Evolutionary conservation across 441 rosid species (phyloP), one percentile per base, ranked within the genome.

Genomic region (Euphorbia corollata): DNA sequence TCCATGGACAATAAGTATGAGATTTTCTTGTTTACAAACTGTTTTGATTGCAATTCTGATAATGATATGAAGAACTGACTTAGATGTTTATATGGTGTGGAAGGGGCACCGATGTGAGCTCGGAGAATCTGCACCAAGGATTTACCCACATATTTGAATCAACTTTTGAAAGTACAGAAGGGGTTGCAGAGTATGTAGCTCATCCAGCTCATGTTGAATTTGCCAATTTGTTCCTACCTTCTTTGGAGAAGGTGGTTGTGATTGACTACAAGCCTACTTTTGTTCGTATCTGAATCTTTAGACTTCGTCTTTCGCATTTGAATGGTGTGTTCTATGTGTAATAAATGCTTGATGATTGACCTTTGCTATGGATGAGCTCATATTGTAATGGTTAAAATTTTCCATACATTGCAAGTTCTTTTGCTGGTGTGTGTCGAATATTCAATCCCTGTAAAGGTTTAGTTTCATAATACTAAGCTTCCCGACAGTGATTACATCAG

Each of bases 51-150:
- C 23, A 18, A 6, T 20, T 51, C 23, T 38, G 7, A 8, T n/a
- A 50, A 41, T 41, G 47, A 9, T 38, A 18, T 36, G 1, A 36
- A 22, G 7, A 4, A 12, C 23, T 23, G 7, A 3, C 6, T 45
- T 18, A 5, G 5, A 20, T 7, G 10, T 38, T 23, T 4, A 16
- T 10, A 8, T n/a, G 53, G 32, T 0, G 4, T 12, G 9, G 5
- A 73, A 87, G 92, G 96, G 92, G 92, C 5, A 79, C 68, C 18
- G 88, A 87, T 81, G 86, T 85, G 79, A 87, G 96, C 75, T 65
- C 69, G 54, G 94, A 90, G 84, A 90, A 90, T 64, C 27, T 82
- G 81, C 86, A 85, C 62, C 89, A 81, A 69, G 92, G 90, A 16
- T 90, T 78, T 80, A 90, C 94, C 32, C 94, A 90, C 67, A 67